Base-by-base conservation (phyloP, 1,139 yeast genomes). In the Pneumocystis oryctolagi region DNA sequence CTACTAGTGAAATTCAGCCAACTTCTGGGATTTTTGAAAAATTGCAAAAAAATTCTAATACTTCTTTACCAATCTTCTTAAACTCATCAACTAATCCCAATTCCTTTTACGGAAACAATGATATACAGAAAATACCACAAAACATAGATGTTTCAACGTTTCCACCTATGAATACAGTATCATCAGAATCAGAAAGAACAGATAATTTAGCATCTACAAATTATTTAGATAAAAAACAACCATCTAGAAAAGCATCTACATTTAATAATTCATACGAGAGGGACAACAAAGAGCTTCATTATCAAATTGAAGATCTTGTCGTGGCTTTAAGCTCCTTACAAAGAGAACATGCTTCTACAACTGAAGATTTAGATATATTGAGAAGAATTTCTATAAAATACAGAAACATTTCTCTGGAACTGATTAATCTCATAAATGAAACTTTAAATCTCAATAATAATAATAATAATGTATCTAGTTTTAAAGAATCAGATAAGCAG, bases 231-330 rank as follows among this genome's bases (percentile, higher is more conserved):
- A 57, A 53, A 25, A 47, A 12, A 47, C 31, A 1, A 47, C 25
- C 31, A 47, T 47, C 16, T 25, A 25, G 5, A 47, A 47, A 47
- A 28, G 16, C n/a, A 18, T 47, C 31, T 9, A 4, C 31, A 47
- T 25, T n/a, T 47, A 47, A 25, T 47, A 47, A 47, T 39, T 37
- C 34, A 34, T 59, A 61, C 14, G 64, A 63, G n/a, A 40, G 57
- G 25, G 58, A 62, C 8, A 61, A 55, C 62, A 63, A 56, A 39
- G 68, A 67, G 34, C 62, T 66, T 35, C 68, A 67, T 42, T 59
- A 57, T 16, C 69, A 67, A 58, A 67, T 67, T 30, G 69, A 67
- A 56, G 69, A 67, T 18, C 65, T 67, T 20, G 68, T 67, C n/a
- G 40, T 65, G n/a, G 69, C 69, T 6, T 58, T 67, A 32, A 64